A percentile compares a stretch with the other conserved stretches of the same genome.
Conservation (phyloP, 2,329 filamentous ascomycete genomes). For the Xylariaceae sp. region DNA sequence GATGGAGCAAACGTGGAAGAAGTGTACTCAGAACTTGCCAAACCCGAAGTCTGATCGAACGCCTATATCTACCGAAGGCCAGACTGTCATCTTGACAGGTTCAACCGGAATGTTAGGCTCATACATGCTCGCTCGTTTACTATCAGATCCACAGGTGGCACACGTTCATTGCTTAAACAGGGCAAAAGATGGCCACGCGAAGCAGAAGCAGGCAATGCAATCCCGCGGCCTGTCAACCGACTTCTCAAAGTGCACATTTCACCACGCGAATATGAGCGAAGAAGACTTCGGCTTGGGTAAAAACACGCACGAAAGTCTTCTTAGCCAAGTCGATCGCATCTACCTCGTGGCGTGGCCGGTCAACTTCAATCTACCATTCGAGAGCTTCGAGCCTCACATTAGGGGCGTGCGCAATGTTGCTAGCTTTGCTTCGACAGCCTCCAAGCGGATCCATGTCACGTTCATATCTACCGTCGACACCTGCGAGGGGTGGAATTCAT, state of each 20-base stretch:
- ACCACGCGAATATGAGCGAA: background rate
- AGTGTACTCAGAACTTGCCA: conserved; percentile 30
- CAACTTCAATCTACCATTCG: conserved; percentile 33
- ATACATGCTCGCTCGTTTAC: conserved; percentile 37
- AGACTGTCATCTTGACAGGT: conserved; percentile 38
- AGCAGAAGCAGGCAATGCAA: conserved; percentile 1
- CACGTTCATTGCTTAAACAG: conserved; percentile 15
- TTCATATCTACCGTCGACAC: conserved; percentile 44
- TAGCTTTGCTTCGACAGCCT: conserved; percentile 17
- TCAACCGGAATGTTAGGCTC: conserved; percentile 38
- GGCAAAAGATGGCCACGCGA: conserved; percentile 2
- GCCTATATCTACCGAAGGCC: conserved; percentile 17
- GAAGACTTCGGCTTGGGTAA: background rate
- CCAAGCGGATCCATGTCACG: conserved; percentile 19
- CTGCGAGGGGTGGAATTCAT: conserved; percentile 32
- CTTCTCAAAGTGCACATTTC: conserved; percentile 5
- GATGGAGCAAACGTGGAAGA: conserved; percentile 18
- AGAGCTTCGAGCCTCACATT: conserved; percentile 35
- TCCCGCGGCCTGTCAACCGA: conserved; percentile 6
- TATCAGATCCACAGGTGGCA: conserved; percentile 19
- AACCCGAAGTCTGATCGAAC: conserved; percentile 15
- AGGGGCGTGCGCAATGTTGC: conserved; percentile 38
- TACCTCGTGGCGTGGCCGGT: conserved; percentile 40
- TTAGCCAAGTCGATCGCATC: background rate
- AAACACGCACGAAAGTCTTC: conserved; percentile 2